phyloP scores from a whole-genome alignment of 2,329 filamentous ascomycete species.

The Ceratocystis colombiana region DNA sequence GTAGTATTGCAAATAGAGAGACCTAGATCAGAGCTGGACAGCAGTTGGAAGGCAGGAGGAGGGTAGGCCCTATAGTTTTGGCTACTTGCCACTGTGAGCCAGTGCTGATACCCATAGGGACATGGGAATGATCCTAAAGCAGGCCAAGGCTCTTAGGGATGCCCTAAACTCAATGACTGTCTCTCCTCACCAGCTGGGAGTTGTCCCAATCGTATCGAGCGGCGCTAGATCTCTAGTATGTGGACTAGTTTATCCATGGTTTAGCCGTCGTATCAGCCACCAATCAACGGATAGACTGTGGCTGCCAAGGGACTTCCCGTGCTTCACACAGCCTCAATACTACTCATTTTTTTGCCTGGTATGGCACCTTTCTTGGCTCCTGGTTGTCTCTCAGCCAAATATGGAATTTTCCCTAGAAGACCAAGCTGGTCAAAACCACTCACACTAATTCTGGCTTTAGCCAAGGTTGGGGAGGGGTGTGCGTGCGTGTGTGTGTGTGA shows the following conservation, averaged over 20 bases:
- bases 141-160: background rate
- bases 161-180: background rate
- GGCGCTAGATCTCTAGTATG: too few species aligned
- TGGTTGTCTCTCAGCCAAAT: too few species aligned
- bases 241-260: background rate
- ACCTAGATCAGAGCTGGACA: background rate
- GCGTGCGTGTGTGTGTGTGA: background rate
- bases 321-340: slow-evolving; percentile 9
- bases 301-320: background rate
- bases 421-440: background rate
- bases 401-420: background rate
- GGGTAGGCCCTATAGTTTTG: background rate
- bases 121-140: background rate
- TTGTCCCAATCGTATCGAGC: too few species aligned
- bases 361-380: background rate
- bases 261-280: background rate
- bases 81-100: background rate
- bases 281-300: background rate
- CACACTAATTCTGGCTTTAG: background rate
- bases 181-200: too few species aligned
- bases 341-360: background rate
- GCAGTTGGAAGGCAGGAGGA: background rate
- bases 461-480: background rate
- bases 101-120: background rate
- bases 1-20: background rate